phyloP scores from a whole-genome alignment of 1,284 basidiomycete genomes.

The Cryptococcus sp. region DNA sequence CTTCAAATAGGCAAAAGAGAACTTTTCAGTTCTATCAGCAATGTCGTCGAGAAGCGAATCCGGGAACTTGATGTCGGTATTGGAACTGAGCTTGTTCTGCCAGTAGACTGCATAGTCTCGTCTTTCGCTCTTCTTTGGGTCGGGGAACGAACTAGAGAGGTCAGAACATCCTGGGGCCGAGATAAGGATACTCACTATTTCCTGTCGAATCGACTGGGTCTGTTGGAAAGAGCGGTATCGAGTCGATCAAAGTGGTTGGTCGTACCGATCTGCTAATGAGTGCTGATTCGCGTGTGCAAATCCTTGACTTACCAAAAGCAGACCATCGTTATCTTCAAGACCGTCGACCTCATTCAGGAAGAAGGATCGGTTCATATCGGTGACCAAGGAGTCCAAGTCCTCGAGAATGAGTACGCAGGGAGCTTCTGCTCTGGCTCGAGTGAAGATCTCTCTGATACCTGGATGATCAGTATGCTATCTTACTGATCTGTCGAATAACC shows the following conservation, averaged over 20 bases:
- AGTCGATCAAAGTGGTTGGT: conserved; percentile 77
- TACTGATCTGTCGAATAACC: neutral
- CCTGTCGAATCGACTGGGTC: conserved; percentile 76
- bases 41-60: conserved; percentile 59
- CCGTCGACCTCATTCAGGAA: conserved; percentile 72
- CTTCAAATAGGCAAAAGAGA: conserved; percentile 77
- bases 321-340: conserved; percentile 62
- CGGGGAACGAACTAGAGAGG: conserved; percentile 47
- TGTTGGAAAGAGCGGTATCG: conserved; percentile 65
- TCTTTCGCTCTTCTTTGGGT: conserved; percentile 62
- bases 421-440: conserved; percentile 43
- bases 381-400: conserved; percentile 75
- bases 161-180: neutral
- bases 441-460: conserved; percentile 30
- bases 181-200: conserved; percentile 61
- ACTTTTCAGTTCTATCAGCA: conserved; percentile 58
- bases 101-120: conserved; percentile 66
- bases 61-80: conserved; percentile 61
- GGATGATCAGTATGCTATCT: neutral
- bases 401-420: conserved; percentile 74
- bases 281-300: neutral
- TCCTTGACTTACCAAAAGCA: conserved; percentile 54
- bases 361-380: conserved; percentile 68
- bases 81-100: conserved; percentile 64
- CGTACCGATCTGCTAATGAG: conserved; percentile 56